Conservation (phyloP, 768 basidiomycete genomes). For the Pluteus cervinus region DNA sequence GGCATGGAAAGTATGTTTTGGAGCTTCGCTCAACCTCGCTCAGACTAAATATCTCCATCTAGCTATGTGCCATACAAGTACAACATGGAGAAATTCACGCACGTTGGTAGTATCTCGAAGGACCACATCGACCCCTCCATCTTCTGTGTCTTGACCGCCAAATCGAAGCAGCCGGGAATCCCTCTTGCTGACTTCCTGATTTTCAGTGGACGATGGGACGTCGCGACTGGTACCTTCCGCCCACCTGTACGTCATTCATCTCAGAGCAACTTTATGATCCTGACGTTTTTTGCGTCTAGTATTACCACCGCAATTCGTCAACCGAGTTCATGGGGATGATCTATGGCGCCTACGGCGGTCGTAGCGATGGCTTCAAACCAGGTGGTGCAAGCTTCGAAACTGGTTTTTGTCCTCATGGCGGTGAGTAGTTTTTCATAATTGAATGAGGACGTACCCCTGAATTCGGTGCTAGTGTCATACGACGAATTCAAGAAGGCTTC, state of each 20-base stretch:
- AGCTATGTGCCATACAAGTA: constrained; percentile 69
- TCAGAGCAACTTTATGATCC: not conserved
- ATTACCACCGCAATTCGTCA: constrained; percentile 58
- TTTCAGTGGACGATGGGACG: constrained; percentile 62
- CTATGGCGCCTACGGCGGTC: constrained; percentile 58
- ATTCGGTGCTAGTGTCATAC: constrained; percentile 39
- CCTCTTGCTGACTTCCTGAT: constrained; percentile 61
- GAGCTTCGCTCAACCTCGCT: not conserved
- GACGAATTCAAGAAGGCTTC: constrained; percentile 56
- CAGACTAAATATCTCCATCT: not conserved
- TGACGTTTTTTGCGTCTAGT: constrained; percentile 24
- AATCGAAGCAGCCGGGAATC: constrained; percentile 51
- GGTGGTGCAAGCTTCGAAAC: constrained; percentile 55
- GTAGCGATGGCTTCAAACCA: constrained; percentile 56
- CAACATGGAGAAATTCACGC: constrained; percentile 55
- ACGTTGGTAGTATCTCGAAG: constrained; percentile 57
- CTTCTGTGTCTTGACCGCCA: constrained; percentile 63
- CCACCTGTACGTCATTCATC: constrained; percentile 38
- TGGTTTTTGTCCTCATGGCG: constrained; percentile 61
- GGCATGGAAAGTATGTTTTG: constrained; percentile 55
- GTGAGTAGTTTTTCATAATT: constrained; percentile 20
- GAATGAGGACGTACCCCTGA: not conserved
- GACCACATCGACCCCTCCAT: constrained; percentile 70
- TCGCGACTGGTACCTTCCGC: constrained; percentile 51
- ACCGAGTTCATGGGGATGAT: constrained; percentile 63